phyloP scores from a whole-genome alignment of 805 yeast genomes.

The Metschnikowia henanensis region DNA sequence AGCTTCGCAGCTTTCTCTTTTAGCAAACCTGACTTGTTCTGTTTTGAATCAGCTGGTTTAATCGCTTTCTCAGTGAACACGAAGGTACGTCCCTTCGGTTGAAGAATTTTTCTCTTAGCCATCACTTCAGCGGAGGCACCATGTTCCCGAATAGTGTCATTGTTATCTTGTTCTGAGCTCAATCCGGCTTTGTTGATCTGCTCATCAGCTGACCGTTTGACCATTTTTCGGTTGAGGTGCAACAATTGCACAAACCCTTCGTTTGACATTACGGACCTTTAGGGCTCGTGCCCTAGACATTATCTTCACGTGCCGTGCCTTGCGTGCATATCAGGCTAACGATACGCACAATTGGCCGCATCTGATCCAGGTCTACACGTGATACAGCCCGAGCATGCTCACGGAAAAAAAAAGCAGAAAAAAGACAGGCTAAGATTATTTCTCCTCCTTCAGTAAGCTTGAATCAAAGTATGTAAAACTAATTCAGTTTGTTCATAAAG shows the following conservation, averaged over 20 bases:
- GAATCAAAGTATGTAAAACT: constrained; percentile 28
- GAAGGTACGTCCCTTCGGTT: constrained; percentile 41
- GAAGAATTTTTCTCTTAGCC: constrained; percentile 68
- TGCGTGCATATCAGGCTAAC: background rate
- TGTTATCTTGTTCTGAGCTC: constrained; percentile 22
- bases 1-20: constrained; percentile 46
- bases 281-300: constrained; percentile 18
- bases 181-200: constrained; percentile 60
- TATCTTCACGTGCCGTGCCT: background rate
- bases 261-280: background rate
- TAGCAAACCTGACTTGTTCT: background rate
- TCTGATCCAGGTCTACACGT: constrained; percentile 6
- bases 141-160: constrained; percentile 31
- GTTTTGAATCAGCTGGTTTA: background rate
- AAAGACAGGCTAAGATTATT: constrained; percentile 10
- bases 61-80: constrained; percentile 5
- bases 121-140: constrained; percentile 57
- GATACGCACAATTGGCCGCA: background rate
- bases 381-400: constrained; percentile 8
- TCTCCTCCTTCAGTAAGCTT: constrained; percentile 26
- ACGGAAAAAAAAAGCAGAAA: constrained; percentile 17
- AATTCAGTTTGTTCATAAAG: no score
- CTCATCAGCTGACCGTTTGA: constrained; percentile 65
- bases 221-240: constrained; percentile 35
- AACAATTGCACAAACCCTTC: background rate